Base-by-base conservation (phyloP, 345 rosid species). In the Linum lewisii region DNA sequence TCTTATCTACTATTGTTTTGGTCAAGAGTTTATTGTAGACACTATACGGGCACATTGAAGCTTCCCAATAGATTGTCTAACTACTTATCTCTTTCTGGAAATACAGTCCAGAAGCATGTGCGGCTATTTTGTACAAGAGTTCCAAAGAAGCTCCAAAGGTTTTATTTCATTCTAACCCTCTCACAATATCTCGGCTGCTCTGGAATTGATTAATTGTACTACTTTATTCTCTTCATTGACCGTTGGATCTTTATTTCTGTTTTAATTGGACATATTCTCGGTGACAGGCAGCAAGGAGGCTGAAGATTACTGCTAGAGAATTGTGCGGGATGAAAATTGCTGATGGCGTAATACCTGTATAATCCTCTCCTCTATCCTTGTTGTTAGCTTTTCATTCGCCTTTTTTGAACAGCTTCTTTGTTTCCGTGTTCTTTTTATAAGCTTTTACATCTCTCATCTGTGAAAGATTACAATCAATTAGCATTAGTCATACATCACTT, bases 291-390 rank as follows among this genome's bases (percentile, higher is more conserved):
- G 70, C 73, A 57, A 70, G 45, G 51, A 73, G 68, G 24, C 63
- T 73, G 24, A 68, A 57, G 66, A 68, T 73, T 44, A 73, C 73
- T 61, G 77, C 73, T 26, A 69, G 65, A 65, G 77, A 69, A 51
- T 70, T 64, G 65, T 73, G 62, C 62, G 61, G n/a, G 70, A 61
- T 61, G 54, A 53, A 73, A 68, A 58, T 68, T 34, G 66, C 70
- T 18, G 77, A 65, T 61, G 73, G 62, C 61, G 47, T 73, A 18
- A 73, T 73, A 49, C 74, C 68, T 15, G 74, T 66, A 63, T 51
- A 66, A 52, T 52, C 25, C 23, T 24, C 24, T 52, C 8, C 21
- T 24, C 54, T 51, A 15, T 42, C 18, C 47, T 8, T 42, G 4
- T 42, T 11, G 9, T 16, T 11, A 42, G 2, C 47, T 42, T 10